Conservation (phyloP, 331 rosid genomes). For the Quercus tomentella region DNA sequence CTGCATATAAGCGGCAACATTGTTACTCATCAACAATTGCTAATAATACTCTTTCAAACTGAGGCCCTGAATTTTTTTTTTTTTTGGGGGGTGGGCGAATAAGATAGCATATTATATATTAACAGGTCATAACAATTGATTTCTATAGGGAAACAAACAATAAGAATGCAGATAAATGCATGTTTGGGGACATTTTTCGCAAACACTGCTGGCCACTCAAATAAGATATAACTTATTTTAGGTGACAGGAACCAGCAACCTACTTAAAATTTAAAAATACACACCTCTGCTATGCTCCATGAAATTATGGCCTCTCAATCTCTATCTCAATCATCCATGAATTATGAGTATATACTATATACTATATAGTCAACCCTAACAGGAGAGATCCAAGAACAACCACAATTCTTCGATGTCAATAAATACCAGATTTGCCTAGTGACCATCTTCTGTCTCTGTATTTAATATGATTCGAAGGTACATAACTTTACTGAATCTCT, state of each 20-base stretch:
- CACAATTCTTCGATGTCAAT: conserved; percentile 14
- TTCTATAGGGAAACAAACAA: too few species aligned
- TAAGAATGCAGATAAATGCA: too few species aligned
- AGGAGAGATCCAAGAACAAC: background rate
- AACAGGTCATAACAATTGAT: too few species aligned
- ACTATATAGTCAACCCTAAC: conserved; percentile 28
- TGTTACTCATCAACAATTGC: too few species aligned
- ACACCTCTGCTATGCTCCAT: background rate
- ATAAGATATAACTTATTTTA: background rate
- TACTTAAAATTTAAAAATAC: too few species aligned
- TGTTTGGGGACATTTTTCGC: background rate
- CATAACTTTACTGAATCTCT: background rate
- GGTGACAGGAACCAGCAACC: background rate
- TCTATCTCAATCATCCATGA: background rate
- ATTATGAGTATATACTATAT: background rate
- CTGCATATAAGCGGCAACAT: too few species aligned
- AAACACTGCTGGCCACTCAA: background rate
- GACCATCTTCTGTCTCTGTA: background rate
- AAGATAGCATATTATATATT: too few species aligned
- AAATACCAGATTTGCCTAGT: background rate
- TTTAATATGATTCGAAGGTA: conserved; percentile 8
- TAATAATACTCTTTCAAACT: too few species aligned
- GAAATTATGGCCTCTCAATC: background rate
- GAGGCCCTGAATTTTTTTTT: too few species aligned
- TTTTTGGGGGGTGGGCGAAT: too few species aligned